These are phyloP conservation scores for Thermoascus crustaceus DNA, from an alignment of 2,329 filamentous ascomycete genomes.

Conservation along the genomic window DNA sequence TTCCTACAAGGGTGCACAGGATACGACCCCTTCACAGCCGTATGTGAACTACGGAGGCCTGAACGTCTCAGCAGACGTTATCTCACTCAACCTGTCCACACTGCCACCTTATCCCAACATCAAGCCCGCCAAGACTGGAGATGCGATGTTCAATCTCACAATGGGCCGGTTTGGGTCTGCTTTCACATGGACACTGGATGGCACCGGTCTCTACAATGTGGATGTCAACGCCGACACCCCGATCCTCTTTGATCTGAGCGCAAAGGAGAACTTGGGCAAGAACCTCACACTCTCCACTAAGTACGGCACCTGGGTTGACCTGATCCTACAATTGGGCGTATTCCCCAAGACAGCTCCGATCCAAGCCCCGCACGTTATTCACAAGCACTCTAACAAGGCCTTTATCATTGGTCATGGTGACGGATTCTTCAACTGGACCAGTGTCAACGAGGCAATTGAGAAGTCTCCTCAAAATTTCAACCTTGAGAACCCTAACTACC, in stretches of 20 bases:
- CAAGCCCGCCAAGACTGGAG: constrained; percentile 32
- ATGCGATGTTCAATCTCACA: constrained; percentile 37
- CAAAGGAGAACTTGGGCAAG: constrained; percentile 16
- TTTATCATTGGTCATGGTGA: constrained; percentile 36
- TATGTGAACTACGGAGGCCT: constrained; percentile 45
- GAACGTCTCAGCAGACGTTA: constrained; percentile 33
- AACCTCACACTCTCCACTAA: constrained; percentile 24
- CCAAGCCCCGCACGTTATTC: constrained; percentile 37
- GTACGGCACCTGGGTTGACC: constrained; percentile 33
- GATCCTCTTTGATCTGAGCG: constrained; percentile 24
- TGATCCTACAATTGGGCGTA: constrained; percentile 24
- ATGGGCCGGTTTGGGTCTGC: constrained; percentile 20
- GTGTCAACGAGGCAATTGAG: constrained; percentile 33
- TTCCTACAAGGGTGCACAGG: constrained; percentile 24
- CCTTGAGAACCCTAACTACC: constrained; percentile 33
- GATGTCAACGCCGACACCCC: constrained; percentile 24
- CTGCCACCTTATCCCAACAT: constrained; percentile 42
- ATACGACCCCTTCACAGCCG: constrained; percentile 19
- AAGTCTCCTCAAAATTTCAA: constrained; percentile 37
- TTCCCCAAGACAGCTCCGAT: constrained; percentile 14
- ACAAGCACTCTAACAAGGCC: constrained; percentile 42
- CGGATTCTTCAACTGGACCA: constrained; percentile 33
- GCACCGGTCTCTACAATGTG: constrained; percentile 16
- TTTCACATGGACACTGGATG: constrained; percentile 25
- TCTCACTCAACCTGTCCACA: constrained; percentile 35